phyloP scores from a whole-genome alignment of 345 rosid genomes.

The Turritis glabra region DNA sequence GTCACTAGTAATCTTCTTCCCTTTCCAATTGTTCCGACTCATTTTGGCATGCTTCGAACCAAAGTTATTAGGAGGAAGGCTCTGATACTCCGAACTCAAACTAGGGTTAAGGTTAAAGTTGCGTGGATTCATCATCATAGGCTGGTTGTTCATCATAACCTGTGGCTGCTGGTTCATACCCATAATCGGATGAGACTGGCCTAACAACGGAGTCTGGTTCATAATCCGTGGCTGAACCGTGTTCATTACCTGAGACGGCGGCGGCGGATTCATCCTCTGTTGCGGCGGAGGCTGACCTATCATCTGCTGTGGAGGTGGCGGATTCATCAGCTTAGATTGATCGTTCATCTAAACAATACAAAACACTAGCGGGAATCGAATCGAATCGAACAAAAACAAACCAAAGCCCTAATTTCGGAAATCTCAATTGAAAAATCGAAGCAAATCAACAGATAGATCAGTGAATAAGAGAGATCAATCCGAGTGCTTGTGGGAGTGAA shows the following conservation, averaged over 20 bases:
- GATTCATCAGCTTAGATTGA: constrained; percentile 55
- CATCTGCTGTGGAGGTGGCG: constrained; percentile 48
- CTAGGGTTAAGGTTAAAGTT: constrained; percentile 46
- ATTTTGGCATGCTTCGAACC: constrained; percentile 29
- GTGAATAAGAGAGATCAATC: constrained; percentile 11
- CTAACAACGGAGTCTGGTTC: constrained; percentile 52
- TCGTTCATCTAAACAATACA: constrained; percentile 51
- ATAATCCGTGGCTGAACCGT: constrained; percentile 45
- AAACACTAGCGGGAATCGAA: constrained; percentile 15
- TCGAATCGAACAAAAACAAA: background rate
- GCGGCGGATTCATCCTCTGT: constrained; percentile 40
- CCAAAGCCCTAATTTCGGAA: constrained; percentile 28
- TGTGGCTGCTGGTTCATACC: constrained; percentile 49
- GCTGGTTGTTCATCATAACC: constrained; percentile 46
- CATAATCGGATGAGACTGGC: constrained; percentile 45
- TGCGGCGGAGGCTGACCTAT: constrained; percentile 42
- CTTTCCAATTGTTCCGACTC: constrained; percentile 70
- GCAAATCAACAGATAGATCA: constrained; percentile 28
- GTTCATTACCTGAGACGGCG: constrained; percentile 47
- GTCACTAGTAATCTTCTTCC: constrained; percentile 52
- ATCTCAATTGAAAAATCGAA: no score
- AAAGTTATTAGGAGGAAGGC: constrained; percentile 41
- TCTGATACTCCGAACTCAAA: constrained; percentile 45
- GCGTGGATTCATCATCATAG: constrained; percentile 52
- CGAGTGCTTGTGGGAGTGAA: constrained; percentile 1